Conservation (phyloP, 148 eudicot species). For the Mesembryanthemum crystallinum region DNA sequence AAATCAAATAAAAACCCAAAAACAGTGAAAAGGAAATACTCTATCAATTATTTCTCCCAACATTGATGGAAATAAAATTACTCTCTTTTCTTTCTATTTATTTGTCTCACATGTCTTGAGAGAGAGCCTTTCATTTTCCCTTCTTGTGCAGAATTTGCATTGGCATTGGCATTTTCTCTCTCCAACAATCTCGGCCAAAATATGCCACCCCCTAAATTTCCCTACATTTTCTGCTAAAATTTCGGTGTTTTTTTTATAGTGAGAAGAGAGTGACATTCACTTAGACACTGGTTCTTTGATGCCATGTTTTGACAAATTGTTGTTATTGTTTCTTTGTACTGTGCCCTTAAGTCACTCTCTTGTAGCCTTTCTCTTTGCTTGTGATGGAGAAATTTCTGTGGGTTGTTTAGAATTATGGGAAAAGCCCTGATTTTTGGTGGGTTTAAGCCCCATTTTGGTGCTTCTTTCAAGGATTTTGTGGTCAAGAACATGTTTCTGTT, state of each 20-base stretch:
- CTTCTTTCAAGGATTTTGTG: slow-evolving; percentile 21
- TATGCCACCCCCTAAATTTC: neutral
- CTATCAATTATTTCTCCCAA: too few species aligned
- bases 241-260: neutral
- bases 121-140: neutral
- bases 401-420: slow-evolving; percentile 32
- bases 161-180: neutral
- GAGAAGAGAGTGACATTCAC: neutral
- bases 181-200: slow-evolving; percentile 16
- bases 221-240: slow-evolving; percentile 13
- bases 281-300: neutral
- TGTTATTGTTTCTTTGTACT: neutral
- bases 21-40: slow-evolving; percentile 7
- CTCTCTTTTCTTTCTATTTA: neutral
- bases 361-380: slow-evolving; percentile 31
- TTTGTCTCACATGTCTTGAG: slow-evolving; percentile 12
- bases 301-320: neutral
- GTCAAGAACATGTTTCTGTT: slow-evolving; percentile 29
- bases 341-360: slow-evolving; percentile 14
- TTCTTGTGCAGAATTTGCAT: neutral
- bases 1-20: too few species aligned
- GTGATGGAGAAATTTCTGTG: slow-evolving; percentile 16
- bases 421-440: slow-evolving; percentile 27
- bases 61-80: slow-evolving; percentile 8
- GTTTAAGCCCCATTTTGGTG: slow-evolving; percentile 25